phyloP scores from a whole-genome alignment of 805 yeast genomes.

The Barnettozyma californica region DNA sequence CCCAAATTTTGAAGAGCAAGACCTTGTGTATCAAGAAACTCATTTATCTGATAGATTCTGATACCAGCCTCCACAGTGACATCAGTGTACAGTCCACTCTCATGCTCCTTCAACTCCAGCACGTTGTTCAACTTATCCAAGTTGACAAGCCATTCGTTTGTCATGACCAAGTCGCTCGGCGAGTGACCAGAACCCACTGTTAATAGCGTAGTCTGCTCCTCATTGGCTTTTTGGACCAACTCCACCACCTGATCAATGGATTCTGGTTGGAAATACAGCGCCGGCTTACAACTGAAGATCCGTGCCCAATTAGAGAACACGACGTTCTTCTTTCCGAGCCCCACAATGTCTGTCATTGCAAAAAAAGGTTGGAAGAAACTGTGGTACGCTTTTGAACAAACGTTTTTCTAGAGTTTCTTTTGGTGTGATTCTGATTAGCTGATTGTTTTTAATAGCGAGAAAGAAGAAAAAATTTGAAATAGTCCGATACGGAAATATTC shows the following conservation, averaged over 20 bases:
- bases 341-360: constrained; percentile 14
- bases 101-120: constrained; percentile 39
- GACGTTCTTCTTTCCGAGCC: constrained; percentile 29
- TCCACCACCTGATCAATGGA: constrained; percentile 60
- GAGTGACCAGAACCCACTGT: constrained; percentile 94
- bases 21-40: constrained; percentile 52
- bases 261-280: constrained; percentile 72
- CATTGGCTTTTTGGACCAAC: constrained; percentile 62
- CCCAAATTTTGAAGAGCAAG: constrained; percentile 89
- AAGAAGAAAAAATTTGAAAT: neutral
- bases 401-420: neutral
- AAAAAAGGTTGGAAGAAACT: neutral
- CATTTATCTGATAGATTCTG: constrained; percentile 69
- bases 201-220: constrained; percentile 58
- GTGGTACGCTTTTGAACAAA: neutral
- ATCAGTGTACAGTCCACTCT: constrained; percentile 71
- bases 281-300: constrained; percentile 74
- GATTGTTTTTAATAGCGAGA: neutral
- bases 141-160: constrained; percentile 82
- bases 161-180: constrained; percentile 87
- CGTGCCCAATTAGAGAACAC: constrained; percentile 72
- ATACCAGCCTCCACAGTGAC: constrained; percentile 94
- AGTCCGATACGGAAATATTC: neutral
- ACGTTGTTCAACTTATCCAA: constrained; percentile 70
- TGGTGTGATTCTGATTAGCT: constrained; percentile 5